Evolutionary conservation across 2,329 filamentous ascomycete genomes (phyloP), one percentile per base, ranked within the genome.

Genomic region (Zelopaecilomyces penicillatus): DNA sequence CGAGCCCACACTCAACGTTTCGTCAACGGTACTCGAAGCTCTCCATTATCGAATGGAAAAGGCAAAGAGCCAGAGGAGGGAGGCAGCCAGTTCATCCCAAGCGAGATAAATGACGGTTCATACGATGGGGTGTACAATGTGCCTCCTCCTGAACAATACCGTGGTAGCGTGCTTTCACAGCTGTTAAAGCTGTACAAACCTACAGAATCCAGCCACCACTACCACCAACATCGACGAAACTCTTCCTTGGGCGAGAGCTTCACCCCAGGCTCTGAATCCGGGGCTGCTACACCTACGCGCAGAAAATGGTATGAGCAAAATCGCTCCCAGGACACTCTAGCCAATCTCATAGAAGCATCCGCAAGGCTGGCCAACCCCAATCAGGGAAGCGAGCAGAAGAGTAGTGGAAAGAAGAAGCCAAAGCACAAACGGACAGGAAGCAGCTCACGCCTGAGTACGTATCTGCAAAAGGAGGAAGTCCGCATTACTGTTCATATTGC

Each of bases 401-500:
- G 44, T 6, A 35, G 48, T 35, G 47, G 51, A 31, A 61, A 65
- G 47, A 65, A 63, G 53, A 55, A 61, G 7, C 61, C 64, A 8
- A 63, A 52, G 43, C 56, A 66, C 49, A 68, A 61, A 51, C 62
- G 67, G 9, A 58, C 59, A 6, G 50, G 54, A 27, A 71, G 66
- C 47, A 54, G 53, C 43, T 63, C 59, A 10, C 59, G 60, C 10
- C 54, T 70, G n/a, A 66, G 59, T 42, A 59, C 60, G 6, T 59
- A 65, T 12, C 62, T 65, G 47, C 65, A 69, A 27, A 64, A 68
- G 40, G 68, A 73, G 10, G 70, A 73, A 52, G 59, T 64, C 7
- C 65, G 67, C 8, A 72, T 73, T 44, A 71, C 69, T 1, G 57
- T 71, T 11, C 69, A 73, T 55, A 81, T 82, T 50, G 77, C 78